These are phyloP conservation scores for Thymus mandschuricus DNA, from an alignment of 257 asterid species.

Conservation along the genomic window DNA sequence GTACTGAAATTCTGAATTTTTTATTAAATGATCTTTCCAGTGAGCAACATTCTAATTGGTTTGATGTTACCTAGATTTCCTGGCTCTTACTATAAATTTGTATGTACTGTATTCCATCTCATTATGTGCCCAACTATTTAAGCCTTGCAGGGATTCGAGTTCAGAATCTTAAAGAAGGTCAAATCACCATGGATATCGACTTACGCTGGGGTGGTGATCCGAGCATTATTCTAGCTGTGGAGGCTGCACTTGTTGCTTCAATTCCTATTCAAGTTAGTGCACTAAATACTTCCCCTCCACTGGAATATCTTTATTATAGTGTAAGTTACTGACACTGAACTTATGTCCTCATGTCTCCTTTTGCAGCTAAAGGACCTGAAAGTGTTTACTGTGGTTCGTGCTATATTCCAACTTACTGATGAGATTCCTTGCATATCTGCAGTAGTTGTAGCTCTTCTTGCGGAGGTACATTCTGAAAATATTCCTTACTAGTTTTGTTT, in stretches of 20 bases:
- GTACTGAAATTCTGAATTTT: not conserved
- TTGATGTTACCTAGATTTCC: conserved; percentile 2
- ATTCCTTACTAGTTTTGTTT: not conserved
- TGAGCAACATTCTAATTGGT: not conserved
- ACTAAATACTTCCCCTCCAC: conserved; percentile 24
- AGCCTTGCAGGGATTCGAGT: conserved; percentile 87
- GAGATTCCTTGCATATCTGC: conserved; percentile 99
- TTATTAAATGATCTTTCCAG: conserved; percentile 11
- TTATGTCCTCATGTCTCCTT: conserved; percentile 25
- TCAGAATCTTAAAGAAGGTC: conserved; percentile 97
- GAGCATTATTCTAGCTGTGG: conserved; percentile 85
- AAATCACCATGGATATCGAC: conserved; percentile 98
- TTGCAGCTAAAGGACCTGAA: conserved; percentile 97
- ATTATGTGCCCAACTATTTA: conserved; percentile 28
- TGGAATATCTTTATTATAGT: not conserved
- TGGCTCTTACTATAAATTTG: not conserved
- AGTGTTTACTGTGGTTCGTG: conserved; percentile 93
- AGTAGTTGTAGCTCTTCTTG: conserved; percentile 96
- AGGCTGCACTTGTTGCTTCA: conserved; percentile 96
- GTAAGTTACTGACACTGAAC: conserved; percentile 16
- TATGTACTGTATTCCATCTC: conserved; percentile 20
- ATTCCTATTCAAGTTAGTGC: conserved; percentile 90
- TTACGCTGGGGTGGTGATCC: conserved; percentile 99
- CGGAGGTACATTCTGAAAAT: conserved; percentile 61
- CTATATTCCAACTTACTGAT: conserved; percentile 91